phyloP scores from a whole-genome alignment of 1,284 basidiomycete genomes.

The Anthracocystis walkeri region DNA sequence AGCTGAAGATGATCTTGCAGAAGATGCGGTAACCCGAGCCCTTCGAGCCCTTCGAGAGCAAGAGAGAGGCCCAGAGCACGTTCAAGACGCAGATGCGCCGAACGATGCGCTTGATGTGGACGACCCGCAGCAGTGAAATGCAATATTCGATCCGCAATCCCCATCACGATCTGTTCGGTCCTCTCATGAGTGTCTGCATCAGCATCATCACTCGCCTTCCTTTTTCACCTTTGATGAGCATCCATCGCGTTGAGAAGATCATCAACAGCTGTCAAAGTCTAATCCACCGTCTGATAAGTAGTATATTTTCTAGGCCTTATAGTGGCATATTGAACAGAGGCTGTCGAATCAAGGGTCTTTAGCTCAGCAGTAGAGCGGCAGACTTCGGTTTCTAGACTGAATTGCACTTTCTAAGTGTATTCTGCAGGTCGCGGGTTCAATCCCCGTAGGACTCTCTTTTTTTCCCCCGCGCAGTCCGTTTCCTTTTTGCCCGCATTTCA shows the following conservation, averaged over 20 bases:
- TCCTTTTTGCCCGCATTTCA: not conserved
- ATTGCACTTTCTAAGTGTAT: constrained; percentile 11
- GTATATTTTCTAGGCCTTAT: too few species aligned
- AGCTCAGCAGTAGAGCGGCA: constrained; percentile 60
- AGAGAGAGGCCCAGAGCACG: not conserved
- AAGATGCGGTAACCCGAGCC: too few species aligned
- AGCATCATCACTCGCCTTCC: not conserved
- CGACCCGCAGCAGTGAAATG: not conserved
- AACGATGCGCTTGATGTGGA: not conserved
- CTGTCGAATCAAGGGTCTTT: too few species aligned
- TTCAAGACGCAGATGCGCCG: too few species aligned
- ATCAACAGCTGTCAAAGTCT: too few species aligned
- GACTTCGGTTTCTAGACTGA: constrained; percentile 42
- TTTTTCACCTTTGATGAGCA: too few species aligned
- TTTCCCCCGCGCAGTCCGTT: not conserved
- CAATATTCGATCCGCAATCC: not conserved
- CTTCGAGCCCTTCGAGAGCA: not conserved
- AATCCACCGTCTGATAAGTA: too few species aligned
- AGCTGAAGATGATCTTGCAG: not conserved
- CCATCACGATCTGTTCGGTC: too few species aligned
- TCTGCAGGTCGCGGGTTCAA: constrained; percentile 60
- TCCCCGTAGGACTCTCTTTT: constrained; percentile 53
- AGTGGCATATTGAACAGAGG: too few species aligned
- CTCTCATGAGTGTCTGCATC: not conserved
- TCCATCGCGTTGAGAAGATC: not conserved